A percentile compares a stretch with the other conserved stretches of the same genome.
phyloP scores from a whole-genome alignment of 1,284 basidiomycete genomes.

The Moesziomyces sp. region DNA sequence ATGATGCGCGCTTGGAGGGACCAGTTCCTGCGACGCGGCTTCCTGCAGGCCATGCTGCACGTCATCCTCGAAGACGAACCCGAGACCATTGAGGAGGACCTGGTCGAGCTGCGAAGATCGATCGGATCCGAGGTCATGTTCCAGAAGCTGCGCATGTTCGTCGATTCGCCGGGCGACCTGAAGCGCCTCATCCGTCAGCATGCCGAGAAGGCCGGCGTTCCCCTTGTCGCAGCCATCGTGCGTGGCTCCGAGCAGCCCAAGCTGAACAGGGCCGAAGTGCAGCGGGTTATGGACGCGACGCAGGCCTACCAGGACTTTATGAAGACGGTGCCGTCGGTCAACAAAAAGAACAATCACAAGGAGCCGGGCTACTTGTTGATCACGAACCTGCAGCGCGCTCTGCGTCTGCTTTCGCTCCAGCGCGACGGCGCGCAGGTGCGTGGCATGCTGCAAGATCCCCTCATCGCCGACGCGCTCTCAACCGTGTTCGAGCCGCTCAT shows the following conservation, averaged over 20 bases:
- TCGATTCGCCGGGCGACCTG: constrained; percentile 57
- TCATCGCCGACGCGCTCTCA: constrained; percentile 52
- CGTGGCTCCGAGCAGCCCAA: constrained; percentile 63
- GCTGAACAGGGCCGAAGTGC: constrained; percentile 61
- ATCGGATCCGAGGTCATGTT: constrained; percentile 60
- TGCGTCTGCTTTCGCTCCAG: constrained; percentile 60
- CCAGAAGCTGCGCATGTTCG: constrained; percentile 61
- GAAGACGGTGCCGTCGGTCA: constrained; percentile 46
- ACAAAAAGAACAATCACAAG: constrained; percentile 55
- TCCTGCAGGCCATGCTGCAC: constrained; percentile 56
- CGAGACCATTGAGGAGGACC: constrained; percentile 57
- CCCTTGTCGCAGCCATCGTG: constrained; percentile 64
- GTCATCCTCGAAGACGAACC: constrained; percentile 62
- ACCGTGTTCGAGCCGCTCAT: constrained; percentile 59
- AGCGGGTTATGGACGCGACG: constrained; percentile 61
- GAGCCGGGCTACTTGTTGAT: constrained; percentile 60
- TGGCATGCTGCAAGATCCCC: constrained; percentile 58
- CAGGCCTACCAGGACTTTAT: constrained; percentile 57
- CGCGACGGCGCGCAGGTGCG: constrained; percentile 63
- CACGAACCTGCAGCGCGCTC: constrained; percentile 53
- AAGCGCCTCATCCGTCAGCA: constrained; percentile 64
- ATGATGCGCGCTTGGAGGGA: constrained; percentile 58
- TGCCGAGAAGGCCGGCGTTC: constrained; percentile 57
- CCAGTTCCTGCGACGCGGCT: constrained; percentile 54
- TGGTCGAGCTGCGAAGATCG: constrained; percentile 47